phyloP scores from a whole-genome alignment of 805 yeast species.

The Peterozyma xylosa region DNA sequence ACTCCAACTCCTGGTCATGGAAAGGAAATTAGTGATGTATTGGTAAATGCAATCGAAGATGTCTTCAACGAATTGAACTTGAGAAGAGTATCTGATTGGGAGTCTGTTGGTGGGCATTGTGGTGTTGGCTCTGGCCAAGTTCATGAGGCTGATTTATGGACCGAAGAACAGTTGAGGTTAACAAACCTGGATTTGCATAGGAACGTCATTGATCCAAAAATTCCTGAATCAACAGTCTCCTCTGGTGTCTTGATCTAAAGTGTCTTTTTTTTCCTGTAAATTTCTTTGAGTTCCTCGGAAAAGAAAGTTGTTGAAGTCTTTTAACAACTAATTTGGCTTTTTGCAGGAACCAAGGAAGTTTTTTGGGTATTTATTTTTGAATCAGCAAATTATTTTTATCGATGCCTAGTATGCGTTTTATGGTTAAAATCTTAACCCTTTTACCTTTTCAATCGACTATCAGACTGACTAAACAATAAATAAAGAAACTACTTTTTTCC shows the following conservation, averaged over 20 bases:
- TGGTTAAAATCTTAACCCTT: too few relatives aligned
- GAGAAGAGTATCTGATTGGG: constrained; percentile 75
- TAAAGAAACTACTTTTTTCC: too few relatives aligned
- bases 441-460: too few relatives aligned
- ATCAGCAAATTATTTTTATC: too few relatives aligned
- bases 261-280: too few relatives aligned
- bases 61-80: constrained; percentile 72
- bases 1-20: constrained; percentile 99
- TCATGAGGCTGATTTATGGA: constrained; percentile 70
- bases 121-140: constrained; percentile 68
- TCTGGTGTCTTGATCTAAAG: constrained; percentile 41
- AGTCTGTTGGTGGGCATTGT: constrained; percentile 74
- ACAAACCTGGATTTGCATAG: constrained; percentile 57
- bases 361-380: too few relatives aligned
- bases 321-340: too few relatives aligned
- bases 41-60: constrained; percentile 72
- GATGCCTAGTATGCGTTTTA: too few relatives aligned
- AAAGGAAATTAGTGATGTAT: constrained; percentile 63
- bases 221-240: constrained; percentile 59
- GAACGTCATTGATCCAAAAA: constrained; percentile 57
- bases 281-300: too few relatives aligned
- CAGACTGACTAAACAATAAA: too few relatives aligned
- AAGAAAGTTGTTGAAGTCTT: too few relatives aligned
- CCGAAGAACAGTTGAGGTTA: constrained; percentile 65
- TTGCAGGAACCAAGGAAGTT: too few relatives aligned